Evolutionary conservation across 345 rosid species (phyloP).

Genomic region (Mallotus nudiflorus): DNA sequence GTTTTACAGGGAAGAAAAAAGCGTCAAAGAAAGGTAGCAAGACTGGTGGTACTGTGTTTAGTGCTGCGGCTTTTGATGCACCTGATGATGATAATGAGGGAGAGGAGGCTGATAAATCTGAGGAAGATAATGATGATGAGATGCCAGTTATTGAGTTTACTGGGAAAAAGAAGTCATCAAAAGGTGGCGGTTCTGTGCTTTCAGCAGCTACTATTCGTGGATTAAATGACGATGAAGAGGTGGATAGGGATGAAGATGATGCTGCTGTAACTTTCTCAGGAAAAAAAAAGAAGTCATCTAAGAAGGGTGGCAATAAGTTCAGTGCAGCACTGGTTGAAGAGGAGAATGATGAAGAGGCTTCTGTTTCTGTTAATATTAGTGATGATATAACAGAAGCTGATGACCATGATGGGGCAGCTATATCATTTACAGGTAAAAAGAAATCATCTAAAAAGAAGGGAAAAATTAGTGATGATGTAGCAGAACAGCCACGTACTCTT

Average conservation of each 20-base stretch:
- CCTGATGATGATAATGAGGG: constrained; percentile 43
- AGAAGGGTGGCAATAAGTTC: constrained; percentile 54
- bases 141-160: constrained; percentile 36
- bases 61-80: constrained; percentile 49
- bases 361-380: constrained; percentile 21
- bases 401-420: constrained; percentile 37
- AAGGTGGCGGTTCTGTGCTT: constrained; percentile 29
- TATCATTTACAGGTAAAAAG: constrained; percentile 63
- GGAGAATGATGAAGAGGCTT: constrained; percentile 42
- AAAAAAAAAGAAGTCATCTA: constrained; percentile 80
- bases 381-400: constrained; percentile 27
- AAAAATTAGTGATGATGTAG: constrained; percentile 35
- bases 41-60: constrained; percentile 41
- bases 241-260: constrained; percentile 34
- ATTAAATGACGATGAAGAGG: constrained; percentile 35
- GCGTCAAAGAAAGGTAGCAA: constrained; percentile 41
- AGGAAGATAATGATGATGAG: constrained; percentile 42
- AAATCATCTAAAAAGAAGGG: constrained; percentile 70
- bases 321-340: constrained; percentile 57
- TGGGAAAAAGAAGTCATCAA: constrained; percentile 55
- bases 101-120: constrained; percentile 34
- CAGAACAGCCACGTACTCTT: constrained; percentile 12
- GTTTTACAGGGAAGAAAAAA: constrained; percentile 51
- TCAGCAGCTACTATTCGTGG: constrained; percentile 32
- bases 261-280: constrained; percentile 51